Conservation (phyloP, 129 eudicot genomes). For the Artemisia annua region DNA sequence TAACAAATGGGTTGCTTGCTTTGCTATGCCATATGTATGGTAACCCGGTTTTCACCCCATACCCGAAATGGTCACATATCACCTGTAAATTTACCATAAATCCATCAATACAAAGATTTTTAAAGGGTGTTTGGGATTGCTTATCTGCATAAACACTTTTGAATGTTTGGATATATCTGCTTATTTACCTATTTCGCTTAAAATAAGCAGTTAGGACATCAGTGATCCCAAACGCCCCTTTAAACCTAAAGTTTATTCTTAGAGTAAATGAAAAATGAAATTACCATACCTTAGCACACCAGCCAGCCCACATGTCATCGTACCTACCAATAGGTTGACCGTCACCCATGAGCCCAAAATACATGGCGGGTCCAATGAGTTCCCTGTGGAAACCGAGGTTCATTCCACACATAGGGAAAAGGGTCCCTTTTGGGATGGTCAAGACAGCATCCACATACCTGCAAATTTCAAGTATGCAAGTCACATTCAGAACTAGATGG, state of each 20-base stretch:
- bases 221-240: not conserved
- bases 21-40: constrained; percentile 47
- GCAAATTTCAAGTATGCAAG: not conserved
- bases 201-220: too few species aligned
- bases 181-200: too few species aligned
- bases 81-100: constrained; percentile 26
- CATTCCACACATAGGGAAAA: constrained; percentile 85
- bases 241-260: too few species aligned
- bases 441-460: constrained; percentile 81
- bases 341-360: constrained; percentile 84
- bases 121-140: too few species aligned
- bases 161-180: too few species aligned
- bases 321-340: constrained; percentile 81
- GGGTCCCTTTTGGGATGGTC: constrained; percentile 71
- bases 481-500: not conserved
- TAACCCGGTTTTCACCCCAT: constrained; percentile 42
- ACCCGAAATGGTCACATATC: constrained; percentile 44
- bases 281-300: constrained; percentile 62
- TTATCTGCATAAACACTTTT: too few species aligned
- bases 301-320: constrained; percentile 88
- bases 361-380: constrained; percentile 81
- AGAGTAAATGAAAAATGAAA: not conserved
- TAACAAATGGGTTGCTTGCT: constrained; percentile 47
- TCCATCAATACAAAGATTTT: not conserved
- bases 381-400: constrained; percentile 72